Base-by-base conservation (phyloP, 805 yeast genomes). In the Candida suzukii region DNA sequence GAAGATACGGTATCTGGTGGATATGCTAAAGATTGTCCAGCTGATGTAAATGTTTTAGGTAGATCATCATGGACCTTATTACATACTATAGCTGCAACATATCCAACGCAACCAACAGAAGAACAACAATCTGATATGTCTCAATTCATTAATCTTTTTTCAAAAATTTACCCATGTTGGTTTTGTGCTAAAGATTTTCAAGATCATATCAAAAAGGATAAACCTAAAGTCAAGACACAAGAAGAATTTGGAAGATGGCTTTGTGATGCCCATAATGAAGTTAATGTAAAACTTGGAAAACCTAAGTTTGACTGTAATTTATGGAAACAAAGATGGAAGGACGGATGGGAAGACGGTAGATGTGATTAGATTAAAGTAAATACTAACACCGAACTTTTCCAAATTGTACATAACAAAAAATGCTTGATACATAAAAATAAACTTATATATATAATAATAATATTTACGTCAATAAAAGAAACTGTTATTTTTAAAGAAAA, bases 321-420 rank as follows among this genome's bases (percentile, higher is more conserved):
- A 48, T 93, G 99, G 99, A 81, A 81, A 57, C 78, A 84, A 53
- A 78, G 99, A 56, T 91, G 99, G 99, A 80, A 74, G 50, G 95
- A 87, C 52, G 97, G 97, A 0, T 88, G 96, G 96, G 83, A 83
- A 29, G 78, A 74, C 49, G 76, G 76, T 2, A 58, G 70, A 20
- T 73, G 78, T 48, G 75, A 72, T 44, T 68, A 47, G 43, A 37
- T 62, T 67, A 37, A 70, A 62, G 47, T n/a, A n/a, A n/a, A n/a
- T n/a, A n/a, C n/a, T n/a, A n/a, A n/a, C n/a, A n/a, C n/a, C n/a
- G n/a, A n/a, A n/a, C n/a, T n/a, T n/a, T n/a, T n/a, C n/a, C n/a
- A n/a, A n/a, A n/a, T n/a, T n/a, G n/a, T n/a, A n/a, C n/a, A n/a
- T n/a, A n/a, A 67, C 72, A 27, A 68, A 64, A 12, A 26, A 26